Evolutionary conservation across 2,329 filamentous ascomycete genomes (phyloP), one percentile per base, ranked within the genome.

Genomic region (Ceratocystis ficicola): DNA sequence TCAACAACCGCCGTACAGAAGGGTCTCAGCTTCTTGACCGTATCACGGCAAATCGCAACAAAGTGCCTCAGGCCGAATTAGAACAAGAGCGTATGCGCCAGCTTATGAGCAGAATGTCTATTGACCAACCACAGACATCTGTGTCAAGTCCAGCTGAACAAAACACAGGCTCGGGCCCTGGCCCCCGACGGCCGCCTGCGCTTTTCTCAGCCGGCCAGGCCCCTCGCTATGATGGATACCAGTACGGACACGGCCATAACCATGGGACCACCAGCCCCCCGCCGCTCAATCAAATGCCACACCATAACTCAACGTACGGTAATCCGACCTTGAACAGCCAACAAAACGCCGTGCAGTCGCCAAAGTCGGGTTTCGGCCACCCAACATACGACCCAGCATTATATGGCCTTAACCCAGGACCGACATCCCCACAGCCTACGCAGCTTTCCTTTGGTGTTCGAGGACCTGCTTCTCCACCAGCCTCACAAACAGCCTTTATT

Each of bases 101-200:
- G 52, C 79, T 99, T 50, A 97, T 99, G 94, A 92, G 96, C 72
- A 85, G 92, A 65, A 93, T 97, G 85, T 92, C 91, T 1, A 87
- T 96, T 77, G 90, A 93, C n/a, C 78, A 82, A 60, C 72, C 25
- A 72, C 73, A 59, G 55, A 20, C 69, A 71, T 71, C 30, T 70
- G 72, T 41, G 73, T 75, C 63, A 75, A 76, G 57, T 22, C 63
- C n/a, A 50, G 67, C 73, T 30, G 77, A 17, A 73, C 72, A 6
- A 69, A 70, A 62, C 69, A 71, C 3, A 70, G 72, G 46, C 70
- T 68, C 32, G 44, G 67, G 44, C 64, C 70, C 17, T 70, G 66
- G 44, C 69, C n/a, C 55, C 3, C 72, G 62, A 71, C 71, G 67
- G 69, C 72, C 75, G 28, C 76, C 77, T n/a, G 73, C 78, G 4